Percentiles rank a stretch among this genome's conserved stretches.
Conservation (phyloP, 2,329 filamentous ascomycete genomes). For the Fusarium redolens region DNA sequence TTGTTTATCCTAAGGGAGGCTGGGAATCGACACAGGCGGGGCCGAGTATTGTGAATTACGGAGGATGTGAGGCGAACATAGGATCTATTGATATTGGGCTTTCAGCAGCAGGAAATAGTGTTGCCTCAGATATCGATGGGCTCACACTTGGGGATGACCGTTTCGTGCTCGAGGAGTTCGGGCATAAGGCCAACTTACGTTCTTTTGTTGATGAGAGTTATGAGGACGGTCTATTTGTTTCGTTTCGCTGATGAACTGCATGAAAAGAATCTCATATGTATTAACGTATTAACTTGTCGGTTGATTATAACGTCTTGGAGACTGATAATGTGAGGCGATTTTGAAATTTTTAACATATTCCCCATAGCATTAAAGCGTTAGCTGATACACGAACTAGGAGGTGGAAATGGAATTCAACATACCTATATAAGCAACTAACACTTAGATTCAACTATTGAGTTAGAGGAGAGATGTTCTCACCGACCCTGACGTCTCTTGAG, state of each 20-base stretch:
- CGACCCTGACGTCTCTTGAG: too few relatives aligned
- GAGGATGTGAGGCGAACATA: too few relatives aligned
- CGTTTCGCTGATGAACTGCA: not conserved
- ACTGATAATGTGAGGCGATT: not conserved
- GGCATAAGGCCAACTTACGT: not conserved
- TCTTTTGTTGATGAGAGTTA: not conserved
- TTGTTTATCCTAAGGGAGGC: not conserved
- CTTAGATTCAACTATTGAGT: not conserved
- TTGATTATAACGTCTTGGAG: not conserved
- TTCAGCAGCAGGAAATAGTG: not conserved
- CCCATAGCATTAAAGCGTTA: rapidly evolving
- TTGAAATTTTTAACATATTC: not conserved
- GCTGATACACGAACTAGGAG: not conserved
- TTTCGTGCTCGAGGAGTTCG: not conserved
- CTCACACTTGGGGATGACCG: not conserved
- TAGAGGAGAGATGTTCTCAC: too few relatives aligned
- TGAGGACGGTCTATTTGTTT: not conserved
- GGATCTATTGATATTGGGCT: too few relatives aligned
- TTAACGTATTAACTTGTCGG: too few relatives aligned
- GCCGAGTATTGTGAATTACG: not conserved
- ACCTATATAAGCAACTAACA: not conserved
- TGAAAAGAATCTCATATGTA: too few relatives aligned
- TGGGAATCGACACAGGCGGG: not conserved
- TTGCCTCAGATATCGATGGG: not conserved
- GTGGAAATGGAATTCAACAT: not conserved